Conservation (phyloP, 2,329 filamentous ascomycete species). For the Curvularia eragrostidis region DNA sequence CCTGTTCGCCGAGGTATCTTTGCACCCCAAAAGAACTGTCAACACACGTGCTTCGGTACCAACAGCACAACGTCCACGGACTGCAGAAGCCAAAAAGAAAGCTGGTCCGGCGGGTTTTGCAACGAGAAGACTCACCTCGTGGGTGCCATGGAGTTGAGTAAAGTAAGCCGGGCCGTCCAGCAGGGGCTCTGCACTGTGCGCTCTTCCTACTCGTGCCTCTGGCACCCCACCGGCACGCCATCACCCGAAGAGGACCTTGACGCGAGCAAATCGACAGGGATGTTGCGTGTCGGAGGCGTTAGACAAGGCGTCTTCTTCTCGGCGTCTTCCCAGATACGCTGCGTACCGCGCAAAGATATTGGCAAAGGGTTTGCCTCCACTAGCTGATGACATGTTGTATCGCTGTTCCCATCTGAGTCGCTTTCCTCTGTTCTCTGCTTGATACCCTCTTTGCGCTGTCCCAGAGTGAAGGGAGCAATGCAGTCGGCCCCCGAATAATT, state of each 20-base stretch:
- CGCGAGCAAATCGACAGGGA: conserved; percentile 24
- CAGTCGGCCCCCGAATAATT: background rate
- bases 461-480: conserved; percentile 10
- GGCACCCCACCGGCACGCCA: conserved; percentile 19
- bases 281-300: conserved; percentile 19
- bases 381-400: conserved; percentile 1
- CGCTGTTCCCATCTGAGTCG: background rate
- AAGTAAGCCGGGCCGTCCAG: conserved; percentile 13
- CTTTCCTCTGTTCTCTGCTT: conserved; percentile 2
- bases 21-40: background rate
- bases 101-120: background rate
- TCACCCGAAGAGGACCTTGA: conserved; percentile 23
- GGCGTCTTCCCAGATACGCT: conserved; percentile 16
- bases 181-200: background rate
- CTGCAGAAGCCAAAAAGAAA: background rate
- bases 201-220: conserved; percentile 1
- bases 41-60: background rate
- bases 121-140: background rate
- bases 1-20: conserved; percentile 4
- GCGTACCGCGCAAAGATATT: conserved; percentile 12
- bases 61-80: background rate
- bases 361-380: conserved; percentile 17
- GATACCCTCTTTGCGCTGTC: conserved; percentile 5
- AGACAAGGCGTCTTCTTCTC: conserved; percentile 23
- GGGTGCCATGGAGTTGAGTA: background rate